These are phyloP conservation scores for Aspergillus bertholletiae DNA, from an alignment of 495 filamentous ascomycete species.

Conservation along the genomic window DNA sequence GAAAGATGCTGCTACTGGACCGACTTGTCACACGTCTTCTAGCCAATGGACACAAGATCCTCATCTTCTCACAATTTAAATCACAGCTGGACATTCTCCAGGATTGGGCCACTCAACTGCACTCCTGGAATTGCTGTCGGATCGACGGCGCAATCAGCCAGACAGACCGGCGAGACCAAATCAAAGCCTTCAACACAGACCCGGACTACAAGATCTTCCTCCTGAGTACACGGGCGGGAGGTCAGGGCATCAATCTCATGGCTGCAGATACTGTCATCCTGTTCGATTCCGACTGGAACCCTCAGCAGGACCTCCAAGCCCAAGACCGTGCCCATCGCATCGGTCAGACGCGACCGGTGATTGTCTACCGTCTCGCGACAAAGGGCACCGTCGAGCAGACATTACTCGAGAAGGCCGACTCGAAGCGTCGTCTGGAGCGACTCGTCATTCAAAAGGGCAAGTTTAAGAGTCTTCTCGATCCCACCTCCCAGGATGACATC, in stretches of 20 bases:
- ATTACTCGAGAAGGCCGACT: slow-evolving; percentile 82
- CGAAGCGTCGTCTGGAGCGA: slow-evolving; percentile 90
- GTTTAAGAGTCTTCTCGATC: slow-evolving; percentile 53
- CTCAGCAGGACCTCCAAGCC: slow-evolving; percentile 93
- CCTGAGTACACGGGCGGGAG: slow-evolving; percentile 85
- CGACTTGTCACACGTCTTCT: slow-evolving; percentile 77
- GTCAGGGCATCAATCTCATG: slow-evolving; percentile 86
- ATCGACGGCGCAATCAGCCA: slow-evolving; percentile 90
- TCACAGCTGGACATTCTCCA: slow-evolving; percentile 88
- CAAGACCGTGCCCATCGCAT: slow-evolving; percentile 95
- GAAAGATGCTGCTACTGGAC: slow-evolving; percentile 94
- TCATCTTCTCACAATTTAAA: slow-evolving; percentile 97
- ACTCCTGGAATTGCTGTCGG: slow-evolving; percentile 75
- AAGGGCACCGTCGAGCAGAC: slow-evolving; percentile 90
- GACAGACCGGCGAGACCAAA: slow-evolving; percentile 74
- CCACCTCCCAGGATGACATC: slow-evolving; percentile 32
- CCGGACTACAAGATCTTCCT: slow-evolving; percentile 74
- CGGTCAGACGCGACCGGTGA: slow-evolving; percentile 84
- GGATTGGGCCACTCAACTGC: slow-evolving; percentile 72
- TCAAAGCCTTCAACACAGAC: slow-evolving; percentile 78
- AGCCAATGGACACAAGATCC: slow-evolving; percentile 74
- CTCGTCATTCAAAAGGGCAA: slow-evolving; percentile 93
- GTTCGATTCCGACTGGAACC: slow-evolving; percentile 91
- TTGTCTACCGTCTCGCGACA: slow-evolving; percentile 94
- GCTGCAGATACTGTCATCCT: slow-evolving; percentile 73